Percentiles rank a stretch among this genome's conserved stretches.
These are phyloP conservation scores for Alloteropsis angusta DNA, from an alignment of 202 grass and related monocot species.

Conservation along the genomic window DNA sequence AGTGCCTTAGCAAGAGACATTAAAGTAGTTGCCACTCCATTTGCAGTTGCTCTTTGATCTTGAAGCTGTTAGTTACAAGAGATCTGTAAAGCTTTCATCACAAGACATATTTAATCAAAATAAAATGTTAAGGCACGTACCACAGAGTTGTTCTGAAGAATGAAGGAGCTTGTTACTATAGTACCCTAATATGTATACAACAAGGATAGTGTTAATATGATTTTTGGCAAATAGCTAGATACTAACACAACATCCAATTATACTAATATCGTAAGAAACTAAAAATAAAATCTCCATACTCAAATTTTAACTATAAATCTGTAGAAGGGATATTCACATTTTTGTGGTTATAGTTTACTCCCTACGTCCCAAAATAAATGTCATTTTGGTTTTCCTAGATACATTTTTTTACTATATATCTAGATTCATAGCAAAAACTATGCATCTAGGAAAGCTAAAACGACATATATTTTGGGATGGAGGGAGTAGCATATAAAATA, in stretches of 20 bases:
- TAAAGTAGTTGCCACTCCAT: background rate
- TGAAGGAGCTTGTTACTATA: constrained; percentile 33
- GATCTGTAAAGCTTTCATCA: background rate
- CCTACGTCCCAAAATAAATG: no score
- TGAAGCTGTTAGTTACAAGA: constrained; percentile 18
- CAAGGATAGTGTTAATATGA: background rate
- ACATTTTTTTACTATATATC: no score
- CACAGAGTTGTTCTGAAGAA: constrained; percentile 76
- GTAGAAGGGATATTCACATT: no score
- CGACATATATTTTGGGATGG: no score
- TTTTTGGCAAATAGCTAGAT: background rate
- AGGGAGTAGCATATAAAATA: no score
- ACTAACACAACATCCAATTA: background rate
- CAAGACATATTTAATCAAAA: background rate
- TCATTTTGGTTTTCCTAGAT: no score
- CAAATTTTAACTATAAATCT: no score
- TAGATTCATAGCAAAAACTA: no score
- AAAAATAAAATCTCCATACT: no score
- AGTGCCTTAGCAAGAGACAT: background rate
- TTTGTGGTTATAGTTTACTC: no score
- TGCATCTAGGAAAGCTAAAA: no score
- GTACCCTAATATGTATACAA: constrained; percentile 24
- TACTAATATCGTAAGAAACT: background rate
- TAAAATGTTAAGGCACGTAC: constrained; percentile 22
- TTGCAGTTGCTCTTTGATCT: constrained; percentile 38